Conservation (phyloP, 2,329 filamentous ascomycete genomes). For the Phialocephala sp. region DNA sequence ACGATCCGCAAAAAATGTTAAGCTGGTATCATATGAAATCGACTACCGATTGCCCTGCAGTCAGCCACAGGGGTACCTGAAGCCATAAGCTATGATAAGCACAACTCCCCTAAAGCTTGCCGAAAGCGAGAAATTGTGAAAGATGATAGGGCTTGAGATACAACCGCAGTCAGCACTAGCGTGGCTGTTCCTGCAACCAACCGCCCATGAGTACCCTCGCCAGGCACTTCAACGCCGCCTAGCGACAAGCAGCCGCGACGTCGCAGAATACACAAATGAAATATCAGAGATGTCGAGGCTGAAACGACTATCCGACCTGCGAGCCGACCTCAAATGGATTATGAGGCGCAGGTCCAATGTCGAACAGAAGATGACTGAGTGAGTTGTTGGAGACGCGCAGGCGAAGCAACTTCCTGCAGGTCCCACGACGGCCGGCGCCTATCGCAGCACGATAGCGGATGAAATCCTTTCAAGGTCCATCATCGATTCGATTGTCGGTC, state of each 20-base stretch:
- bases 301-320: background rate
- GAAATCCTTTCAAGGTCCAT: background rate
- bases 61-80: background rate
- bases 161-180: background rate
- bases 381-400: background rate
- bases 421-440: background rate
- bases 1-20: background rate
- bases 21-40: background rate
- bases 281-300: background rate
- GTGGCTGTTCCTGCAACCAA: background rate
- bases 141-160: background rate
- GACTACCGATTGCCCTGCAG: background rate
- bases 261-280: background rate
- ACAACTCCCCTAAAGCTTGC: background rate
- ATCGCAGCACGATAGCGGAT: background rate
- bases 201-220: constrained; percentile 5
- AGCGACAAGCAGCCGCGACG: background rate
- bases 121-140: background rate
- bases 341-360: background rate
- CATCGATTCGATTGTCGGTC: background rate
- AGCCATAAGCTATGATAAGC: background rate
- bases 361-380: background rate
- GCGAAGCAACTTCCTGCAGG: constrained; percentile 3
- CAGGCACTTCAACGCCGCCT: background rate
- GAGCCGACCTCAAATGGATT: background rate